Conservation (phyloP, 2,329 filamentous ascomycete species). For the Ceratocystis cacaofunesta region DNA sequence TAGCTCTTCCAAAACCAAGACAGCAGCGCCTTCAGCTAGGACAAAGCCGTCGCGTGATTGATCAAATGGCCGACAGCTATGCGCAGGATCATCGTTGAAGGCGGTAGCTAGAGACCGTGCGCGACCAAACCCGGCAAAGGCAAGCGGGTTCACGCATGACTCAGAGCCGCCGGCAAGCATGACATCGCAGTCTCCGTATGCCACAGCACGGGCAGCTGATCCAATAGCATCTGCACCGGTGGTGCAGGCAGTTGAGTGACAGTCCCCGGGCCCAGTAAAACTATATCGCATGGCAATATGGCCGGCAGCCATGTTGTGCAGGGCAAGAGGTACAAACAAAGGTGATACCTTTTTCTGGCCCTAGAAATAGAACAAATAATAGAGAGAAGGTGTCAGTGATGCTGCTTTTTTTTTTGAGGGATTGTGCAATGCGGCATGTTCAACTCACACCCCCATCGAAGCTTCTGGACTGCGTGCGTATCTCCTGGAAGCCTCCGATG, state of each 20-base stretch:
- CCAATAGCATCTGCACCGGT: conserved; percentile 91
- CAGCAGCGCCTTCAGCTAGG: conserved; percentile 79
- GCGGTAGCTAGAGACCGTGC: conserved; percentile 72
- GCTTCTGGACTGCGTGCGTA: conserved; percentile 67
- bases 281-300: conserved; percentile 89
- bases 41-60: conserved; percentile 69
- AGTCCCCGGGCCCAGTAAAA: conserved; percentile 81
- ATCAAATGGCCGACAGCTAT: conserved; percentile 80
- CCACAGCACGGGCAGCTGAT: conserved; percentile 83
- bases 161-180: conserved; percentile 95
- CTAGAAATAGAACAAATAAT: conserved; percentile 30
- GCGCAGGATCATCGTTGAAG: conserved; percentile 56
- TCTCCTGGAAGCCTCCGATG: conserved; percentile 84
- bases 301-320: conserved; percentile 90
- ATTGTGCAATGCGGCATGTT: not conserved
- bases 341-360: conserved; percentile 90
- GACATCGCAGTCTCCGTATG: conserved; percentile 79
- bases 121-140: conserved; percentile 79
- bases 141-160: conserved; percentile 87
- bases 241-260: conserved; percentile 86
- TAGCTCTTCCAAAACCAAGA: conserved; percentile 76
- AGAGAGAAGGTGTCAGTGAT: not conserved
- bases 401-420: not conserved
- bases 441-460: conserved; percentile 54
- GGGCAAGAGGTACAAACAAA: conserved; percentile 77